Evolutionary conservation across 2,329 filamentous ascomycete species (phyloP), one percentile per base, ranked within the genome.

Genomic region (Alternaria rosae): DNA sequence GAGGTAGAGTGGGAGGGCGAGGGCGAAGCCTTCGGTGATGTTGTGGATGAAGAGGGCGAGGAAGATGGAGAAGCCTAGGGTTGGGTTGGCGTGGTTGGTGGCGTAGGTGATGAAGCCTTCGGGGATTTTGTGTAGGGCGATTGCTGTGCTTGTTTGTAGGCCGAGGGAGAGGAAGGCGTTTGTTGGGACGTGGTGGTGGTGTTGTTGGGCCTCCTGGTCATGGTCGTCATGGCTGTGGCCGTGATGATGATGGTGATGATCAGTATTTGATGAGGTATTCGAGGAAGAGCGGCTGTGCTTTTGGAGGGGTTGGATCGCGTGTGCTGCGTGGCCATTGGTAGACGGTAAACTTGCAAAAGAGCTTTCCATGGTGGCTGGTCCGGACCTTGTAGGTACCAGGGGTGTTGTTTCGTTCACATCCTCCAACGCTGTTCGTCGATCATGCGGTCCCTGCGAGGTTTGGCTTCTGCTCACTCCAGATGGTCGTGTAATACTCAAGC

Each of bases 41-140:
- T 98, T 99, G 85, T 99, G 95, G 61, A 99, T 94, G 76, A 97
- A 97, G 8, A 99, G 86, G 0, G 95, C 94, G 79, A 98, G 87
- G 81, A 99, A 99, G 57, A 99, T 93, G 54, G 92, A 91, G 79
- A 97, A 89, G 20, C 95, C 95, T 0, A 99, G 87, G 0, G 87
- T 85, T 0, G 95, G 94, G 77, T 94, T 98, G 12, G 93, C 94
- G 76, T 99, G 95, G 79, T 98, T 99, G 10, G 95, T 97, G 10
- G 95, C 94, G 77, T 96, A 99, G 1, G 94, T 98, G 70, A 99
- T 90, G 79, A 90, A 90, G 41, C 88, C 88, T 78, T 91, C 95
- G 1, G 95, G 95, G 35, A 98, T 91, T 78, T 99, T 99, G 83
- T 99, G 95, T 2, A 99, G 84, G 8, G 94, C 93, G 66, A 99